Base-by-base conservation (phyloP, 495 filamentous ascomycete species). In the Trichoderma reesei region DNA sequence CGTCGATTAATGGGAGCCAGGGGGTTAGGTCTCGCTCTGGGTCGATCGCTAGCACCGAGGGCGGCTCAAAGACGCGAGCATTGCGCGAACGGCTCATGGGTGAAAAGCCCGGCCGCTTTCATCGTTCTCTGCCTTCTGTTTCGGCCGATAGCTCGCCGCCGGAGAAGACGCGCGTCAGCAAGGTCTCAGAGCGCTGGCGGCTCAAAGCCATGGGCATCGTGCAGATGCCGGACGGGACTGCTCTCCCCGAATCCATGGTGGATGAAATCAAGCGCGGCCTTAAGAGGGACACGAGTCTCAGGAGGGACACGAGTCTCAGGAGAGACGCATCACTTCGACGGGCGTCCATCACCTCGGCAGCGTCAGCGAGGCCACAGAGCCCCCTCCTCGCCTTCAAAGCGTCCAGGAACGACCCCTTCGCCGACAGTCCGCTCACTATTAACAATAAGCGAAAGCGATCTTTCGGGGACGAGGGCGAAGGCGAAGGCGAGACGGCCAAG, bases 221-320 rank as follows among this genome's bases (percentile, higher is more conserved):
- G 41, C 68, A 64, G 61, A 74, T 74, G 72, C 72, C 72, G 11
- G 72, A 74, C 44, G 72, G 72, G 7, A 66, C 68, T 51, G 73
- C 72, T 34, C 48, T 74, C n/a, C 72, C 69, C 34, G 72, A 74
- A 59, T 65, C 68, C 26, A 64, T 74, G 46, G 72, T 33, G n/a
- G 41, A 63, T 16, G 61, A 42, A 41, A 46, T 63, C 20, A 18
- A 16, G 9, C 31, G 41, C 41, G 61, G 61, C 16, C 26, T 56
- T 0, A 56, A 56, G 31, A 56, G 16, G 26, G 51, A 56, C 16
- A 56, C 51, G 0, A 34, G 51, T n/a, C 11, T 56, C 0, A 56
- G 18, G 31, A 56, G 26, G 26, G 51, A 56, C 16, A 33, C 51
- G 3, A 33, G 20, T n/a, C 11, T 31, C 7, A 56, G 51, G 20